A percentile compares a stretch with the other conserved stretches of the same genome.
These are phyloP conservation scores for Grigorovia jiainica DNA, from an alignment of 805 yeast genomes.

Conservation along the genomic window DNA sequence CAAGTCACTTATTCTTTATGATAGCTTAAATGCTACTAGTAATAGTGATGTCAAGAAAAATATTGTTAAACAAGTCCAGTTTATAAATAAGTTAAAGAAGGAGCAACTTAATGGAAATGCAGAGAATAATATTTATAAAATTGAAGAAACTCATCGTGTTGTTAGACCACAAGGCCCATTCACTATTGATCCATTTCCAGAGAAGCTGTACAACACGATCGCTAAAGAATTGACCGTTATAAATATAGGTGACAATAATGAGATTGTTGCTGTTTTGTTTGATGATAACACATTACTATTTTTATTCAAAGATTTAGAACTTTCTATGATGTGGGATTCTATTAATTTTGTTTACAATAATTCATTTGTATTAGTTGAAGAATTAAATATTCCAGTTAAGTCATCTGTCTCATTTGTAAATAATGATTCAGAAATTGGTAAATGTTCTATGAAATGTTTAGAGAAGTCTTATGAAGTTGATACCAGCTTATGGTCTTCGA, in stretches of 20 bases:
- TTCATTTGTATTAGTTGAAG: constrained; percentile 19
- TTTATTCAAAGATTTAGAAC: constrained; percentile 26
- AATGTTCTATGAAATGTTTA: background rate
- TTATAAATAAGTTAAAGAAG: constrained; percentile 29
- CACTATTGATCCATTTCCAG: constrained; percentile 45
- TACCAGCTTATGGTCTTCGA: constrained; percentile 12
- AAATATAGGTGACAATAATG: constrained; percentile 18
- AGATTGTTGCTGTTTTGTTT: constrained; percentile 20
- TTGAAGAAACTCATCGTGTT: constrained; percentile 8
- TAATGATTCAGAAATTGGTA: background rate
- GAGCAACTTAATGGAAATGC: constrained; percentile 19
- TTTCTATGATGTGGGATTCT: constrained; percentile 32
- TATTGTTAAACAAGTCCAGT: constrained; percentile 30
- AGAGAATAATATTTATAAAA: constrained; percentile 12
- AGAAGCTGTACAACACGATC: constrained; percentile 37
- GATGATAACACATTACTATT: constrained; percentile 24
- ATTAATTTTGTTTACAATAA: constrained; percentile 17
- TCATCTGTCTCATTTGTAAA: background rate
- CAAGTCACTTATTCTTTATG: constrained; percentile 19
- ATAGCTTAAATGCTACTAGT: constrained; percentile 10
- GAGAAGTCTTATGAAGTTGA: background rate
- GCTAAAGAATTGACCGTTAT: constrained; percentile 30
- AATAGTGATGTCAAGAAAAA: constrained; percentile 14
- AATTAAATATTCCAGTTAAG: constrained; percentile 3
- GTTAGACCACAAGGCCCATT: constrained; percentile 44